Base-by-base conservation (phyloP, 495 filamentous ascomycete genomes). In the Pyronema domesticum region DNA sequence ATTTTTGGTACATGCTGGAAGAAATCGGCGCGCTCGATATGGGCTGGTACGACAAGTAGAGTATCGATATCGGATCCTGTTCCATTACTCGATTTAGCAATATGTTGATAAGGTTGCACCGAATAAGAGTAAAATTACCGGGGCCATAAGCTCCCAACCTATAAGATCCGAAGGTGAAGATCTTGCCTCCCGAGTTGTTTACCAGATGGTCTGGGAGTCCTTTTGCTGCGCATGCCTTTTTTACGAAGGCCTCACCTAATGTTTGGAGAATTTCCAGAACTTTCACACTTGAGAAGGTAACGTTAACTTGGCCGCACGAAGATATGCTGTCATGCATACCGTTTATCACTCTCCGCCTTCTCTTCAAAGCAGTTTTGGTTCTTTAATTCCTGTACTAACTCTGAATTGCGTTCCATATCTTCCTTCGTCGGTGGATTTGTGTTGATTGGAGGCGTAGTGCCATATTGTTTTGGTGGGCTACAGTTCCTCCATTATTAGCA, bases 61-160 rank as follows among this genome's bases (percentile, higher is more conserved):
- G 91, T 96, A 70, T 98, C 91, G 60, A 98, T 95, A 78, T 98
- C 91, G 36, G 93, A 95, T 45, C 85, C 86, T 79, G 39, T 40
- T 11, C 3, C 39, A 47, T 34, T 35, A 23, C 23, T 30, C 17
- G 17, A 33, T 51, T 51, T 19, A 58, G 30, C 13, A 53, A 14
- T 11, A 14, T 46, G 37, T 23, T 17, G 4, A 42, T 13, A 46
- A 39, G 37, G n/a, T 15, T 40, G 10, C 15, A 30, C 15, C 9
- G 19, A 37, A 33, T 9, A 11, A 39, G 47, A 46, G 23, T 33
- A 62, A 73, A 57, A 47, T 11, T 64, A 82, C 80, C 79, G 50
- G 91, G 91, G 2, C 88, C 89, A 71, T 88, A 95, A 43, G 94
- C 91, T 42, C 93, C 93, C 7, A 98, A 71, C 30, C 86, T 78